Conservation (phyloP, 306 rosid species). For the Lotus japonicus region DNA sequence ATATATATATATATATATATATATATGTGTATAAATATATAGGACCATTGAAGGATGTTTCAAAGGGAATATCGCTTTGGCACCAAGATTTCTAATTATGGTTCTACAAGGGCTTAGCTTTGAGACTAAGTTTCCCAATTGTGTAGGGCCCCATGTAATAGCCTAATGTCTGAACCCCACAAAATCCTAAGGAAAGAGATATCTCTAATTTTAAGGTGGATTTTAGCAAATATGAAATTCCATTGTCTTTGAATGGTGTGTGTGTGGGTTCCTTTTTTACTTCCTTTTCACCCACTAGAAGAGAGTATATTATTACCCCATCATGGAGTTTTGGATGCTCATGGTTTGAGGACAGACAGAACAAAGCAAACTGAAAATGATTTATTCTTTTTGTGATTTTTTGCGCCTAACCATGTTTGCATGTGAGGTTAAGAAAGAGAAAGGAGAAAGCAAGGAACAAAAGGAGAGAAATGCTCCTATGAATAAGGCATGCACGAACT, state of each 20-base stretch:
- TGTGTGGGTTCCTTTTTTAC: conserved; percentile 41
- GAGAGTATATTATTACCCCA: conserved; percentile 55
- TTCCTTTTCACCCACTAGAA: conserved; percentile 49
- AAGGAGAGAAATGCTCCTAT: conserved; percentile 22
- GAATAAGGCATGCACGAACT: conserved; percentile 32
- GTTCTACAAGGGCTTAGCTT: conserved; percentile 48
- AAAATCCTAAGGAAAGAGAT: conserved; percentile 84
- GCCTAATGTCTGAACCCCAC: conserved; percentile 52
- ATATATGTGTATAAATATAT: neutral
- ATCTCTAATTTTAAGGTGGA: conserved; percentile 49
- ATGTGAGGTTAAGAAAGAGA: conserved; percentile 24
- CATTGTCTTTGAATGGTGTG: conserved; percentile 33
- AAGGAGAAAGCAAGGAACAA: conserved; percentile 15
- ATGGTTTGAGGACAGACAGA: conserved; percentile 45
- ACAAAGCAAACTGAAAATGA: conserved; percentile 43
- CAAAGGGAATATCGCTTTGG: conserved; percentile 52
- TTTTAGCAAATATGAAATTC: conserved; percentile 36
- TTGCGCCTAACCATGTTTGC: conserved; percentile 37
- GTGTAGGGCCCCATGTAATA: conserved; percentile 39
- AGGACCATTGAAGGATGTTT: conserved; percentile 43
- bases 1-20: neutral
- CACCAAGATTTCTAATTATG: conserved; percentile 53
- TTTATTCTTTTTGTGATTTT: conserved; percentile 53
- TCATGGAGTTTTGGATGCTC: conserved; percentile 51
- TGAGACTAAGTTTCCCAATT: conserved; percentile 52